These are phyloP conservation scores for Gracilaria caudata DNA, from an alignment of 23 red algal genomes.

Conservation along the genomic window DNA sequence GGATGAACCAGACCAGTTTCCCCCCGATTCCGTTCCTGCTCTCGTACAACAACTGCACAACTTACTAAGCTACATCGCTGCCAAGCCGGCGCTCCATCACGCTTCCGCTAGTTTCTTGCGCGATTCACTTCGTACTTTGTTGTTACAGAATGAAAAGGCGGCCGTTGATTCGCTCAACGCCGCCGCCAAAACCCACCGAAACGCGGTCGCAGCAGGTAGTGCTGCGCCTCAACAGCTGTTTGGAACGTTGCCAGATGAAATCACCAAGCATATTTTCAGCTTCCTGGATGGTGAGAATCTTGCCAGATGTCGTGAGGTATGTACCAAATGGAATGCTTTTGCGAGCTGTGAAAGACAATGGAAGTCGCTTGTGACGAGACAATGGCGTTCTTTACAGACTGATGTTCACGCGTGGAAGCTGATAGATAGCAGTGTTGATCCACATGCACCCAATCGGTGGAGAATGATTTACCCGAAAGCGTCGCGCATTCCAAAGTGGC, in stretches of 20 bases:
- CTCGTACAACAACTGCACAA: slow-evolving; percentile 71
- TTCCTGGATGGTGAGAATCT: slow-evolving; percentile 88
- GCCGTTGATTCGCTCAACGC: slow-evolving; percentile 47
- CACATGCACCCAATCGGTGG: slow-evolving; percentile 52
- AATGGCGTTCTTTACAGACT: slow-evolving; percentile 85
- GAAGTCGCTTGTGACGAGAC: slow-evolving; percentile 73
- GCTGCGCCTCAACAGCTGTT: slow-evolving; percentile 33
- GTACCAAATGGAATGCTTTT: slow-evolving; percentile 87
- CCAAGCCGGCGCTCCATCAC: slow-evolving; percentile 74
- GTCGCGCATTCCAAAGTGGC: slow-evolving; percentile 54
- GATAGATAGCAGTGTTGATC: slow-evolving; percentile 68
- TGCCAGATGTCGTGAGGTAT: slow-evolving; percentile 78
- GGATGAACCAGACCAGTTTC: slow-evolving; percentile 58
- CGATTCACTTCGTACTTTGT: slow-evolving; percentile 90
- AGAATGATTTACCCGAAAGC: slow-evolving; percentile 88
- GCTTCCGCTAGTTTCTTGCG: slow-evolving; percentile 94
- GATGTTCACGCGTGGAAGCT: slow-evolving; percentile 85
- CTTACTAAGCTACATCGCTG: slow-evolving; percentile 83
- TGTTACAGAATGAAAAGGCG: slow-evolving; percentile 61
- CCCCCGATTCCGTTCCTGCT: slow-evolving; percentile 84
- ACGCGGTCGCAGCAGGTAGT: slow-evolving; percentile 2
- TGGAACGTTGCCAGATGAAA: slow-evolving; percentile 77
- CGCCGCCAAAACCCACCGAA: slow-evolving; percentile 10
- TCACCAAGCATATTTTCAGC: slow-evolving; percentile 86
- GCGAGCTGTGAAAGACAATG: slow-evolving; percentile 88